Evolutionary conservation across 805 yeast genomes (phyloP).

Genomic region (Wickerhamomyces queroliae): DNA sequence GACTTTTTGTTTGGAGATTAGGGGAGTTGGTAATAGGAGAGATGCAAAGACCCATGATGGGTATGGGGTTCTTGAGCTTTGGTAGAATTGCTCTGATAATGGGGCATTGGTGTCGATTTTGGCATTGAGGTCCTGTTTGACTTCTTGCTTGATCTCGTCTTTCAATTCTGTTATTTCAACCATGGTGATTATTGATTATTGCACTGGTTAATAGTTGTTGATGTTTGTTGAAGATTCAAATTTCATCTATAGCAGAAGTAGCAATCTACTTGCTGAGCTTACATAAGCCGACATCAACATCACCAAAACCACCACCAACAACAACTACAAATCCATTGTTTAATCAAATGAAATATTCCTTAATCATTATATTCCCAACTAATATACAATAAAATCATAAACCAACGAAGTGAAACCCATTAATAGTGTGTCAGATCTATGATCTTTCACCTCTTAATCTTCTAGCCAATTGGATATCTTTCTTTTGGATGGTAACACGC

Average conservation of each 20-base stretch:
- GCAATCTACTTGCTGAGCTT: no score
- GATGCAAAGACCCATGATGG: conserved; percentile 39
- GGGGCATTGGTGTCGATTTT: conserved; percentile 10
- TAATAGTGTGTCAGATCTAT: conserved; percentile 25
- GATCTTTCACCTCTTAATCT: conserved; percentile 97
- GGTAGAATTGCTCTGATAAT: conserved; percentile 20
- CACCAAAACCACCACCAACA: no score
- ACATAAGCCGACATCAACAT: no score
- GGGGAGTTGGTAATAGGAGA: conserved; percentile 31
- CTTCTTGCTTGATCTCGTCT: conserved; percentile 12
- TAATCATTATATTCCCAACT: conserved; percentile 1
- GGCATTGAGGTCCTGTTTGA: conserved; percentile 4
- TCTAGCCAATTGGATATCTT: conserved; percentile 96
- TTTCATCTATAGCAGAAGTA: not conserved
- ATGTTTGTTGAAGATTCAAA: not conserved
- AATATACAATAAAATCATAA: conserved; percentile 1
- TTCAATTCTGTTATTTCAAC: conserved; percentile 19
- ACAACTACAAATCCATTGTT: no score
- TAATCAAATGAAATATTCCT: not conserved
- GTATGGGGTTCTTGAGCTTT: conserved; percentile 35
- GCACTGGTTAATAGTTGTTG: not conserved
- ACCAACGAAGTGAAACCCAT: no score
- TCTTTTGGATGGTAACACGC: conserved; percentile 98
- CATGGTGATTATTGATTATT: conserved; percentile 6
- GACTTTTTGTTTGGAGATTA: conserved; percentile 24